These are phyloP conservation scores for Lentinula raphanica DNA, from an alignment of 768 basidiomycete genomes.

Conservation along the genomic window DNA sequence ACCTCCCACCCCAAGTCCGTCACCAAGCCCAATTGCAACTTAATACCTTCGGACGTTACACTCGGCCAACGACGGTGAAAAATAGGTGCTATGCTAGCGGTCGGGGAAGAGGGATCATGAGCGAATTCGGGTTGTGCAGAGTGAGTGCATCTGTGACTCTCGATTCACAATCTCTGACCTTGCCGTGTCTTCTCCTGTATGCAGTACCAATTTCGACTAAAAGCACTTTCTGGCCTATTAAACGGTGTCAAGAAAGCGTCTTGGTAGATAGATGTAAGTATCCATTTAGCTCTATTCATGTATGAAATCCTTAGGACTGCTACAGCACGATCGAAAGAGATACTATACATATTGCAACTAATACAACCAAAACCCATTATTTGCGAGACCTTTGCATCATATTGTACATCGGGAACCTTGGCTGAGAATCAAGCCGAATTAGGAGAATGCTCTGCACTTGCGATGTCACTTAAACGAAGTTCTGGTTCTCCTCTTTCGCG, in stretches of 20 bases:
- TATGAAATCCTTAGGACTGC: not conserved
- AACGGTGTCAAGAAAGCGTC: conserved; percentile 87
- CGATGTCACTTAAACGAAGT: conserved; percentile 52
- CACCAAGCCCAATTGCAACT: conserved; percentile 93
- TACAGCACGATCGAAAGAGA: not conserved
- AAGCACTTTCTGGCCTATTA: conserved; percentile 76
- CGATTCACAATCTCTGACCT: not conserved
- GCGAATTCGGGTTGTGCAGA: conserved; percentile 82
- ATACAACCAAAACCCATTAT: not conserved
- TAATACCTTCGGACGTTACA: conserved; percentile 79
- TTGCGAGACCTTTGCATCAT: not conserved
- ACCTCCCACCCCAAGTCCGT: conserved; percentile 81
- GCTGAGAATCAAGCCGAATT: conserved; percentile 9
- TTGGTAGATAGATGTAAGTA: conserved; percentile 52
- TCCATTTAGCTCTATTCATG: not conserved
- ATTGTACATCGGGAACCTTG: not conserved
- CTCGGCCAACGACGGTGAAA: conserved; percentile 83
- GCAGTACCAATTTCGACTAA: conserved; percentile 92
- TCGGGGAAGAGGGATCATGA: conserved; percentile 80
- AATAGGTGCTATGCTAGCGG: conserved; percentile 86
- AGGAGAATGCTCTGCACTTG: conserved; percentile 27
- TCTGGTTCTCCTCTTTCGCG: conserved; percentile 76
- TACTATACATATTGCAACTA: not conserved
- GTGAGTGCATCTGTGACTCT: conserved; percentile 44
- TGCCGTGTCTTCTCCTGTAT: conserved; percentile 1